These are phyloP conservation scores for Plasmodium falciparum DNA, from an alignment of 169 alveolate species.

Conservation along the genomic window DNA sequence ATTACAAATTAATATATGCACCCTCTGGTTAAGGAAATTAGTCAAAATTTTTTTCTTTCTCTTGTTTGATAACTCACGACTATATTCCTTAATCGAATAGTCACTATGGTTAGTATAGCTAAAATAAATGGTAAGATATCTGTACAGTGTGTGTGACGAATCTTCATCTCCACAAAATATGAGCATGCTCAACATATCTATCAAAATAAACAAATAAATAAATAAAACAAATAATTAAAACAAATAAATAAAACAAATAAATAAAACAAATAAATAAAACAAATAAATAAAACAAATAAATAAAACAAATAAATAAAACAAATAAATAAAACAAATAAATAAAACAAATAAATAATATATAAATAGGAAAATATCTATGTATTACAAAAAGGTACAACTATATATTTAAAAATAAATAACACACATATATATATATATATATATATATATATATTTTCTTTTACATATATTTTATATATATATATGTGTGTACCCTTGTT, in stretches of 20 bases:
- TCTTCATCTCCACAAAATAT: slow-evolving; percentile 39
- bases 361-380: not conserved
- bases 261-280: not conserved
- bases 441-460: too few relatives aligned
- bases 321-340: not conserved
- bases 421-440: not conserved
- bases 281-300: not conserved
- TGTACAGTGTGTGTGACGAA: slow-evolving; percentile 19
- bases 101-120: slow-evolving; percentile 21
- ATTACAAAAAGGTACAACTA: not conserved
- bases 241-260: not conserved
- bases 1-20: slow-evolving; percentile 90
- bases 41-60: slow-evolving; percentile 24
- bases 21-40: slow-evolving; percentile 16
- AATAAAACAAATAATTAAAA: not conserved
- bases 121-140: slow-evolving; percentile 56
- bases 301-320: not conserved
- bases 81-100: slow-evolving; percentile 36
- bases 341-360: not conserved
- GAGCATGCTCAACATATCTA: slow-evolving; percentile 48
- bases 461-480: too few relatives aligned
- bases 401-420: not conserved
- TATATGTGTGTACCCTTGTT: slow-evolving; percentile 12
- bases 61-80: slow-evolving; percentile 13
- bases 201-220: not conserved